Base-by-base conservation (phyloP, 2,329 filamentous ascomycete species). In the Fusarium longipes region DNA sequence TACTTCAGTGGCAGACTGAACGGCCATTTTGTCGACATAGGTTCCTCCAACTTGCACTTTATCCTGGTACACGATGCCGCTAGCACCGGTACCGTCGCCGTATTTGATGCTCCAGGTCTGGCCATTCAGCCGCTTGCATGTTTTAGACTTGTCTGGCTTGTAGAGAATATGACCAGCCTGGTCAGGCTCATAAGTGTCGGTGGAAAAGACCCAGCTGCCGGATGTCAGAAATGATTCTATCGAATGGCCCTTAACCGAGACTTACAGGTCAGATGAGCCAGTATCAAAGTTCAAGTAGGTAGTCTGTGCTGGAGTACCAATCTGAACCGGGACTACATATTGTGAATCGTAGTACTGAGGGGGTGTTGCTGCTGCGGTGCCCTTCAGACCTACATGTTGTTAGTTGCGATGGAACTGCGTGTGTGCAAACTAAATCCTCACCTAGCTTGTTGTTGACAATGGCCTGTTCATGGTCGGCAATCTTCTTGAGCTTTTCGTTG, bases 211-310 rank as follows among this genome's bases (percentile, higher is more conserved):
- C 90, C 90, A 92, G 78, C 91, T 84, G n/a, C 0, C 3, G 1
- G 35, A 83, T 20, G 50, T 56, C 45, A 65, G 66, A 25, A 22
- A 25, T 4, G 20, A 6, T 2, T 10, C 12, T 1, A 6, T 1
- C 14, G 18, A 1, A 11, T 1, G 1, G 15, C 4, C 15, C 8
- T 11, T 2, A 8, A 8, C 20, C 1, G 8, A 20, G 6, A 57
- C 77, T 73, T 72, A 79, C 78, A 81, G 65, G 82, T 90, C 65
- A 83, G 89, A 70, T 14, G 79, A 81, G 5, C 79, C 79, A 15
- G 91, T 93, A 68, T 93, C 91, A 62, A 93, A 85, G 74, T 92
- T 89, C 62, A 93, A 76, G 60, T 87, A 84, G 65, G 92, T 75
- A 5, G 80, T 85, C 70, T 89, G 87, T 8, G 75, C 67, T 8